Evolutionary conservation across 805 yeast genomes (phyloP).

Genomic region (Nakazawaea siamensis): DNA sequence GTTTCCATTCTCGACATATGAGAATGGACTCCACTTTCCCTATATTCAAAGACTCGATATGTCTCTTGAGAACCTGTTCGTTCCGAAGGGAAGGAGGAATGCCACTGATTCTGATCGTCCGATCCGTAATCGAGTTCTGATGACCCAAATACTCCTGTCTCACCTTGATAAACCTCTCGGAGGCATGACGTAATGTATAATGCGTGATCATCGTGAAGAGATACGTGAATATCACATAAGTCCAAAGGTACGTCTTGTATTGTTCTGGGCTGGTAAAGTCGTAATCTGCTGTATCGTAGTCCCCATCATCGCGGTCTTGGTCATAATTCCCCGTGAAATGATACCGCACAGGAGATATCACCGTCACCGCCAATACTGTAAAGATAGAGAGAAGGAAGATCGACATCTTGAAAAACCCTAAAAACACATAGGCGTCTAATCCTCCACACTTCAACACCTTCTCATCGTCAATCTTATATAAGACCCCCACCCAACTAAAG

Average conservation of each 20-base stretch:
- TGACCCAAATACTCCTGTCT: constrained; percentile 78
- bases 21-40: constrained; percentile 74
- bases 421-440: constrained; percentile 48
- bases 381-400: constrained; percentile 35
- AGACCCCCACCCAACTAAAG: constrained; percentile 45
- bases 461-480: constrained; percentile 36
- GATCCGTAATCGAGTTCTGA: constrained; percentile 84
- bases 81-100: constrained; percentile 77
- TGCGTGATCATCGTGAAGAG: constrained; percentile 67
- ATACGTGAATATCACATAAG: constrained; percentile 82
- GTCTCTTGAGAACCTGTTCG: constrained; percentile 59
- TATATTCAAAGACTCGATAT: constrained; percentile 69
- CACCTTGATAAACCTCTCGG: constrained; percentile 63
- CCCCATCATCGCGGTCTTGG: constrained; percentile 16
- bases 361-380: constrained; percentile 35
- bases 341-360: constrained; percentile 47
- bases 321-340: constrained; percentile 41
- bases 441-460: constrained; percentile 51
- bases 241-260: constrained; percentile 63
- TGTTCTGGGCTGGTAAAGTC: constrained; percentile 23
- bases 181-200: constrained; percentile 55
- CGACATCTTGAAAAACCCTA: constrained; percentile 51
- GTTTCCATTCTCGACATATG: constrained; percentile 83
- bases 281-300: constrained; percentile 1
- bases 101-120: constrained; percentile 83